phyloP scores from a whole-genome alignment of 2,329 filamentous ascomycete genomes.

The Drechslerella dactyloides region DNA sequence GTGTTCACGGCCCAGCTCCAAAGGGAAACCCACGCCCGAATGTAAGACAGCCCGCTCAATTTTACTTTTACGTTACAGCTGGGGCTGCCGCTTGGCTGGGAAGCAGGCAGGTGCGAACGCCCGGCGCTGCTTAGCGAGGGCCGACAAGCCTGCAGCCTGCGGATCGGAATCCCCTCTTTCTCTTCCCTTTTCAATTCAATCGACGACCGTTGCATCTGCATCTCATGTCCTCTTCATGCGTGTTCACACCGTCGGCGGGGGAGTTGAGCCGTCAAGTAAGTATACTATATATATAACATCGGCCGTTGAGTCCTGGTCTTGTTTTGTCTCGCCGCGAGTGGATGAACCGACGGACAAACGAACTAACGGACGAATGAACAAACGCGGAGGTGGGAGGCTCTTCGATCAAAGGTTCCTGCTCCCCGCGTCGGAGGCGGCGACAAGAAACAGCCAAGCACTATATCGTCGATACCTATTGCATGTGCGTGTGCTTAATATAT shows the following conservation, averaged over 20 bases:
- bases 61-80: constrained; percentile 42
- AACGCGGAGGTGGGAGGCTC: too few relatives aligned
- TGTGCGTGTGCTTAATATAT: constrained; percentile 23
- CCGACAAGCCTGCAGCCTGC: too few relatives aligned
- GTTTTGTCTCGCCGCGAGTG: too few relatives aligned
- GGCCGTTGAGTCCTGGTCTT: too few relatives aligned
- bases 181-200: neutral
- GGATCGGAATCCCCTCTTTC: constrained; percentile 28
- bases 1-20: constrained; percentile 44
- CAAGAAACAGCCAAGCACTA: constrained; percentile 41
- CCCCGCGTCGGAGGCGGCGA: constrained; percentile 33
- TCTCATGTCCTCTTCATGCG: too few relatives aligned
- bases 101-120: constrained; percentile 40
- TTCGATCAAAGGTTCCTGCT: constrained; percentile 15
- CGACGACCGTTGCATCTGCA: too few relatives aligned
- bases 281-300: too few relatives aligned
- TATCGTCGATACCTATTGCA: constrained; percentile 24
- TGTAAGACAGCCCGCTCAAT: constrained; percentile 45
- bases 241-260: too few relatives aligned
- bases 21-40: constrained; percentile 24
- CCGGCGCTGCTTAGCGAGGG: constrained; percentile 16
- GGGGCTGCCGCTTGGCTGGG: constrained; percentile 13
- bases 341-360: too few relatives aligned
- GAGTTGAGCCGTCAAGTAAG: too few relatives aligned
- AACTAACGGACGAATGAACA: too few relatives aligned